Evolutionary conservation across 129 eudicot species (phyloP).

Genomic region (Escallonia rubra): DNA sequence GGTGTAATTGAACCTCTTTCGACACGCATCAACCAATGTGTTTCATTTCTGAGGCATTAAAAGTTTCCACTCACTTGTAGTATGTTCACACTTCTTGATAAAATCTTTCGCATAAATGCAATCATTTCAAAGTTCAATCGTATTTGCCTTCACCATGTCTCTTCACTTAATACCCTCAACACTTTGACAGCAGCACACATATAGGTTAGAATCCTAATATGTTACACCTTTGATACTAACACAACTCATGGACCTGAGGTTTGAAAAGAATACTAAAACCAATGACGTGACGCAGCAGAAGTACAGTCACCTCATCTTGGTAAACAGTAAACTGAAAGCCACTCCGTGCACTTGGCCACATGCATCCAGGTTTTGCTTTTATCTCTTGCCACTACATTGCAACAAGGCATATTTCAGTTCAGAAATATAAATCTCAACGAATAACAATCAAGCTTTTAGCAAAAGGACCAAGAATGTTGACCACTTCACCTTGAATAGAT

Average conservation of each 20-base stretch:
- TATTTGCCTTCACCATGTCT: too few relatives aligned
- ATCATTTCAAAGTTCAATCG: background rate
- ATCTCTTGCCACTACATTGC: slow-evolving; percentile 89
- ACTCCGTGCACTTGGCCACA: slow-evolving; percentile 98
- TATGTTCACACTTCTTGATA: background rate
- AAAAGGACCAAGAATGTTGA: slow-evolving; percentile 3
- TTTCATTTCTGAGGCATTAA: too few relatives aligned
- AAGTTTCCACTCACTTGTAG: too few relatives aligned
- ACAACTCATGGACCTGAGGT: too few relatives aligned
- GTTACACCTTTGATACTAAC: too few relatives aligned
- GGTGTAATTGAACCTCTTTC: too few relatives aligned
- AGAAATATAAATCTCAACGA: slow-evolving; percentile 3
- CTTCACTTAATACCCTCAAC: too few relatives aligned
- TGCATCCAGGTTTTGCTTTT: slow-evolving; percentile 80
- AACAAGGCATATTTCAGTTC: slow-evolving; percentile 16
- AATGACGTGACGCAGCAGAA: too few relatives aligned
- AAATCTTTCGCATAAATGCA: background rate
- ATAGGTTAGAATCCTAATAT: background rate
- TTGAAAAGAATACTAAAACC: too few relatives aligned
- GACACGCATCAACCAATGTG: too few relatives aligned
- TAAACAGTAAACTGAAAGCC: slow-evolving; percentile 86
- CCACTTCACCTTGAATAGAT: slow-evolving; percentile 70
- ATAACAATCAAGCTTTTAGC: slow-evolving; percentile 3
- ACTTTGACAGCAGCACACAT: too few relatives aligned
- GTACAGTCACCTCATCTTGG: slow-evolving; percentile 78